Conservation (phyloP, 2,329 filamentous ascomycete genomes). For the Lachnellula suecica region DNA sequence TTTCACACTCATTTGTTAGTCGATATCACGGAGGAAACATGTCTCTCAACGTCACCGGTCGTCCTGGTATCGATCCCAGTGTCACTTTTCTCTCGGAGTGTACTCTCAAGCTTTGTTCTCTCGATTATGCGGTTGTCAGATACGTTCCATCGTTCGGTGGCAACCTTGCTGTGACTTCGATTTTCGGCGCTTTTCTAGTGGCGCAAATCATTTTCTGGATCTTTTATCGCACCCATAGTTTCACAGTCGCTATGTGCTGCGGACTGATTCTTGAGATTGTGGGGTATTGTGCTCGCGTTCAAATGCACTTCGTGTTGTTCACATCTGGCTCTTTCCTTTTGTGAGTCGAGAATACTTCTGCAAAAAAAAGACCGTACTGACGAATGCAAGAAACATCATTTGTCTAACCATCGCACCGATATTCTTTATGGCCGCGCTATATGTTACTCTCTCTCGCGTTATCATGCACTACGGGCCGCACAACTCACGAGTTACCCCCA, state of each 20-base stretch:
- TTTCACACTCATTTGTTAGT: background rate
- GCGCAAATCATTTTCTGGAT: constrained; percentile 29
- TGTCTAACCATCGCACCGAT: constrained; percentile 42
- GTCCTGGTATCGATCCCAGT: constrained; percentile 10
- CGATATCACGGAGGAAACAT: background rate
- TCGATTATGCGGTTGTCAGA: constrained; percentile 15
- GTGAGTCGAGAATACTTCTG: constrained; percentile 11
- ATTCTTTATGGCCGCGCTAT: constrained; percentile 60
- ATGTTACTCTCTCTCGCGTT: constrained; percentile 55
- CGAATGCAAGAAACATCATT: constrained; percentile 45
- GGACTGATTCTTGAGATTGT: constrained; percentile 55
- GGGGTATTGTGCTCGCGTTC: constrained; percentile 50
- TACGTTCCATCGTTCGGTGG: constrained; percentile 17
- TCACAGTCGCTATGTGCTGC: constrained; percentile 48
- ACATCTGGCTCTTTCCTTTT: constrained; percentile 19
- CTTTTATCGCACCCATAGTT: constrained; percentile 55
- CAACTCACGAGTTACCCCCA: constrained; percentile 44
- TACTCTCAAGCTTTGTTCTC: constrained; percentile 13
- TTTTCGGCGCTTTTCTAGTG: constrained; percentile 19
- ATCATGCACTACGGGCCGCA: constrained; percentile 51
- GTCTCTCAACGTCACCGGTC: constrained; percentile 4
- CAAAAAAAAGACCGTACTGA: background rate
- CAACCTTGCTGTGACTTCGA: constrained; percentile 31
- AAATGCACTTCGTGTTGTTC: constrained; percentile 25
- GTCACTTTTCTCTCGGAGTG: constrained; percentile 13